Conservation (phyloP, 768 basidiomycete genomes). For the Suillus alpinus region DNA sequence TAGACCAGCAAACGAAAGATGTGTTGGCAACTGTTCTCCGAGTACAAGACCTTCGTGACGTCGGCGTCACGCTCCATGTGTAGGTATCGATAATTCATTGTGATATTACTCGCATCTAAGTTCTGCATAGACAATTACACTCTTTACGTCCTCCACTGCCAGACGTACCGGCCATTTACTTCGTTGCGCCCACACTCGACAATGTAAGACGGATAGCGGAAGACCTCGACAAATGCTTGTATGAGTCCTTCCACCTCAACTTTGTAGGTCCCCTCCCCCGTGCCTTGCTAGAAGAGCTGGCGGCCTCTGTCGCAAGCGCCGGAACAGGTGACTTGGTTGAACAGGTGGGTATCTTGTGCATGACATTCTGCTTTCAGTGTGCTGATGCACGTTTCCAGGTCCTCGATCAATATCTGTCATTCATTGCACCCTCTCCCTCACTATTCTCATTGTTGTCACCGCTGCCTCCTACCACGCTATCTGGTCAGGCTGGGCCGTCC, state of each 20-base stretch:
- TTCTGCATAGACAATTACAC: constrained; percentile 74
- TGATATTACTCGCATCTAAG: constrained; percentile 4
- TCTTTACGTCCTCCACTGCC: constrained; percentile 82
- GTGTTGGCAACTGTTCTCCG: constrained; percentile 92
- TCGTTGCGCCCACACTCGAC: constrained; percentile 83
- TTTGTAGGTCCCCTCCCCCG: constrained; percentile 92
- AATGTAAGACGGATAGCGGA: constrained; percentile 92
- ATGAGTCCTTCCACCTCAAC: constrained; percentile 92
- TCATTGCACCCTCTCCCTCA: constrained; percentile 88
- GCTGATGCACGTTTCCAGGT: constrained; percentile 47
- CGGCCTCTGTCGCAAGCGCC: constrained; percentile 80
- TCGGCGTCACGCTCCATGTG: constrained; percentile 98
- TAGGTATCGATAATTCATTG: constrained; percentile 40
- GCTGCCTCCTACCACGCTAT: constrained; percentile 34
- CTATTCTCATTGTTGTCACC: constrained; percentile 87
- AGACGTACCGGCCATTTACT: constrained; percentile 97
- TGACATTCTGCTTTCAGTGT: not conserved
- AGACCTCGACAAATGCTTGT: constrained; percentile 85
- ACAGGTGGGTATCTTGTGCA: constrained; percentile 47
- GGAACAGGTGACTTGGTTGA: constrained; percentile 80
- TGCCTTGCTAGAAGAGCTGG: constrained; percentile 89
- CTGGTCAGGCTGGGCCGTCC: constrained; percentile 33
- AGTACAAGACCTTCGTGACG: constrained; percentile 94
- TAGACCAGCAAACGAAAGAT: constrained; percentile 96
- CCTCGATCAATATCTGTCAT: constrained; percentile 95